phyloP scores from a whole-genome alignment of 371 early-diverging fungal genomes.

The Lichtheimia corymbifera region DNA sequence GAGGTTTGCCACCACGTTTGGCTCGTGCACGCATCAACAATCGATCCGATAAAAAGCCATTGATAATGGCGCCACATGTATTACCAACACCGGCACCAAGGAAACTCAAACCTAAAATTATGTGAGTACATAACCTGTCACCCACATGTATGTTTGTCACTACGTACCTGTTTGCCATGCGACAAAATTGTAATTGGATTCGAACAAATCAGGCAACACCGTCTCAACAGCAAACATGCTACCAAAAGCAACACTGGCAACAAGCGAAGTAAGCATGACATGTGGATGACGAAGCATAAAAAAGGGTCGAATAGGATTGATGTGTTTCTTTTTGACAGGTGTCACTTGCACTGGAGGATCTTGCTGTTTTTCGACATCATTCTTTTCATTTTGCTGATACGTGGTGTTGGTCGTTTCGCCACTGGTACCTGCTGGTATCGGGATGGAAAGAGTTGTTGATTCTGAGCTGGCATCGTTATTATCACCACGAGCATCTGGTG shows the following conservation, averaged over 20 bases:
- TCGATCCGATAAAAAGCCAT: conserved; percentile 25
- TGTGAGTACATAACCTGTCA: no score
- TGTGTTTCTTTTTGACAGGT: conserved; percentile 10
- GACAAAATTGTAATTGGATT: conserved; percentile 31
- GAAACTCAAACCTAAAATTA: conserved; percentile 34
- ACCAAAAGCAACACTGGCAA: conserved; percentile 55
- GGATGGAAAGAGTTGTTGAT: not conserved
- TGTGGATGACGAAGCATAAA: conserved; percentile 48
- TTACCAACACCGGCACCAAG: conserved; percentile 52
- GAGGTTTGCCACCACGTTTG: conserved; percentile 21
- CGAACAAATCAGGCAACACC: conserved; percentile 34
- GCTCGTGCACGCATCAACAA: conserved; percentile 25
- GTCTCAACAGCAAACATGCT: conserved; percentile 49
- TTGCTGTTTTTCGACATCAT: no score
- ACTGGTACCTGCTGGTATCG: not conserved
- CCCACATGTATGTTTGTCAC: no score
- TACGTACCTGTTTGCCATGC: conserved; percentile 45
- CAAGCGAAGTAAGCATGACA: conserved; percentile 44
- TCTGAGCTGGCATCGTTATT: not conserved
- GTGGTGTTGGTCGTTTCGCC: no score
- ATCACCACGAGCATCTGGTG: no score
- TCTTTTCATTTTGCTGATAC: not conserved
- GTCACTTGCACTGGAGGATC: not conserved
- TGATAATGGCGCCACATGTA: conserved; percentile 34
- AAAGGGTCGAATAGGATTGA: conserved; percentile 33